phyloP scores from a whole-genome alignment of 352 stramenopile genomes.

The Pythium dissimile region DNA sequence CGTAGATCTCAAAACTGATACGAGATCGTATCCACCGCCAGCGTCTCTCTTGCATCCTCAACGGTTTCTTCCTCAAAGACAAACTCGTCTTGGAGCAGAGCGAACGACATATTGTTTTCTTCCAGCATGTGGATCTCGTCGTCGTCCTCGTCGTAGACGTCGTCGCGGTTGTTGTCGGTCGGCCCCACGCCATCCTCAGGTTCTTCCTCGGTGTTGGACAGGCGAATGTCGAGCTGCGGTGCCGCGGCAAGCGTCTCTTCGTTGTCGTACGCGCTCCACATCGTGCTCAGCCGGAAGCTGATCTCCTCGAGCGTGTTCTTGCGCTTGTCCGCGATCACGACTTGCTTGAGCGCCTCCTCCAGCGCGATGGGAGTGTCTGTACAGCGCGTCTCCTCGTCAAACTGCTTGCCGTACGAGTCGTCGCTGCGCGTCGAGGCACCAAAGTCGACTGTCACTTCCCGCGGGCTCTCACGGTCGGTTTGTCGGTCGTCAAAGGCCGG shows the following conservation, averaged over 20 bases:
- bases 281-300: slow-evolving; percentile 65
- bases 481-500: slow-evolving; percentile 25
- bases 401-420: slow-evolving; percentile 43
- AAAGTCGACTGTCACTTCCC: slow-evolving; percentile 9
- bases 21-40: slow-evolving; percentile 2
- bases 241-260: slow-evolving; percentile 37
- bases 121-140: slow-evolving; percentile 16
- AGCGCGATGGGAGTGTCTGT: slow-evolving; percentile 64
- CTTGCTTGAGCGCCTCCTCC: slow-evolving; percentile 74
- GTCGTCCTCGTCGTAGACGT: slow-evolving; percentile 6
- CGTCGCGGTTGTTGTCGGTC: neutral
- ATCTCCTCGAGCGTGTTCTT: slow-evolving; percentile 72
- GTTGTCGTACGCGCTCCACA: slow-evolving; percentile 76
- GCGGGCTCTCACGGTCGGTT: neutral
- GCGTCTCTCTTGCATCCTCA: slow-evolving; percentile 6
- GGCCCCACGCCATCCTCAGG: slow-evolving; percentile 8
- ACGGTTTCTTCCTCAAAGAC: slow-evolving; percentile 5
- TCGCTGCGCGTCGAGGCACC: slow-evolving; percentile 12
- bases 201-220: slow-evolving; percentile 26
- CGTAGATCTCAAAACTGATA: slow-evolving; percentile 12
- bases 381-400: slow-evolving; percentile 53
- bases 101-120: slow-evolving; percentile 15
- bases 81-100: slow-evolving; percentile 14
- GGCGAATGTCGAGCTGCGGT: slow-evolving; percentile 22
- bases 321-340: slow-evolving; percentile 55